These are phyloP conservation scores for Trapa bicornis DNA, from an alignment of 345 rosid genomes.

Conservation along the genomic window DNA sequence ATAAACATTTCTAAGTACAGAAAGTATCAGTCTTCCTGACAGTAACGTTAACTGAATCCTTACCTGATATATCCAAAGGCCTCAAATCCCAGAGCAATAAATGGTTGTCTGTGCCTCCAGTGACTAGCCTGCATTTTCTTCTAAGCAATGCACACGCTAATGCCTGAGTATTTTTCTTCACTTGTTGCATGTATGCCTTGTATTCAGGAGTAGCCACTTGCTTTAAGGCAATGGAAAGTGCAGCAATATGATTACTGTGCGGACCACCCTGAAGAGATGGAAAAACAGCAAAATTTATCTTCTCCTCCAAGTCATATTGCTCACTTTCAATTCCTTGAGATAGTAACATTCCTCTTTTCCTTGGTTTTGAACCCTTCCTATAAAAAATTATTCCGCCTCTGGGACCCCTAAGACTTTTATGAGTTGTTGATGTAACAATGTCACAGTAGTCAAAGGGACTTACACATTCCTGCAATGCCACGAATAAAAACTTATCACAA, in stretches of 20 bases:
- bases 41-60: background rate
- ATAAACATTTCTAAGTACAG: background rate
- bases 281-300: conserved; percentile 76
- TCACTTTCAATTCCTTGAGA: conserved; percentile 44
- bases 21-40: background rate
- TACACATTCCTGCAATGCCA: conserved; percentile 40
- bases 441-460: conserved; percentile 82
- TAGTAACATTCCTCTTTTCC: conserved; percentile 40
- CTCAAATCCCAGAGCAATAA: conserved; percentile 86
- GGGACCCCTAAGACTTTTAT: conserved; percentile 88
- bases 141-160: conserved; percentile 56
- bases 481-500: background rate
- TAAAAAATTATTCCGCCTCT: conserved; percentile 85
- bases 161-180: conserved; percentile 73
- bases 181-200: conserved; percentile 73
- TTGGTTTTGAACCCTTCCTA: conserved; percentile 61
- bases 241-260: conserved; percentile 85
- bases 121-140: conserved; percentile 67
- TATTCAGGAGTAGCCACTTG: conserved; percentile 67
- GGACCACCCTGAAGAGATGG: conserved; percentile 94
- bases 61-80: conserved; percentile 72
- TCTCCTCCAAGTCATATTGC: conserved; percentile 74
- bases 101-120: conserved; percentile 90
- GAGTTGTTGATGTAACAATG: conserved; percentile 86
- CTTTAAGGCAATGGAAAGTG: conserved; percentile 61